Conservation (phyloP, 805 yeast genomes). For the Metschnikowia bowlesiae region DNA sequence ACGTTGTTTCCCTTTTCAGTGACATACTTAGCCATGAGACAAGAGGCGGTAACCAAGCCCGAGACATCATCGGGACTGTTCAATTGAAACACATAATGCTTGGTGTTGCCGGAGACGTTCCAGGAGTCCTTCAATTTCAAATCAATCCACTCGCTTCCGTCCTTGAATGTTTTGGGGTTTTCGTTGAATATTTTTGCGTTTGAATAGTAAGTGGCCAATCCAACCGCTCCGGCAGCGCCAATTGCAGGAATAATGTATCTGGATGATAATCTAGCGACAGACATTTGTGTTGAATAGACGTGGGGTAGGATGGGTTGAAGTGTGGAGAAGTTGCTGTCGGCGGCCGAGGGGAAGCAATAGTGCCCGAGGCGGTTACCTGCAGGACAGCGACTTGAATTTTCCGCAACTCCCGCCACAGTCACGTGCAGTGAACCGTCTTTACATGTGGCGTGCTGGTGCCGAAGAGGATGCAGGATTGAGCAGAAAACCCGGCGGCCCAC, state of each 20-base stretch:
- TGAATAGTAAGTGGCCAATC: conserved; percentile 29
- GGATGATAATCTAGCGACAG: conserved; percentile 20
- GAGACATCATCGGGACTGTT: conserved; percentile 61
- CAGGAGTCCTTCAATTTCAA: conserved; percentile 49
- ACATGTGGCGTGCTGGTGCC: not conserved
- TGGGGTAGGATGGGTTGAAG: not conserved
- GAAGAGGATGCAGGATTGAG: no score
- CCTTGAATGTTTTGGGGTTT: conserved; percentile 47
- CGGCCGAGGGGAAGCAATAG: not conserved
- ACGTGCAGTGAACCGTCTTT: not conserved
- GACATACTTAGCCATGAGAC: conserved; percentile 73
- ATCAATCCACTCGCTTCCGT: conserved; percentile 69
- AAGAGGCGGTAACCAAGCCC: conserved; percentile 78
- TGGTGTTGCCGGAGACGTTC: conserved; percentile 59
- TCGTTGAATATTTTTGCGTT: conserved; percentile 31
- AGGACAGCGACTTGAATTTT: not conserved
- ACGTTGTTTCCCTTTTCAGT: conserved; percentile 83
- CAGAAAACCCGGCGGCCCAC: no score
- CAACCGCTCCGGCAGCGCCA: conserved; percentile 32
- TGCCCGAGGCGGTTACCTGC: not conserved
- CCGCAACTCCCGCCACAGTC: not conserved
- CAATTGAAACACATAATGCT: conserved; percentile 65
- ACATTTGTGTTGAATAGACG: conserved; percentile 13
- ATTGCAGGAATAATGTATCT: conserved; percentile 25
- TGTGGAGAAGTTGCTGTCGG: not conserved